Evolutionary conservation across 177 flowering plant species (phyloP), one percentile per base, ranked within the genome.

Genomic region (Telopea speciosissima): DNA sequence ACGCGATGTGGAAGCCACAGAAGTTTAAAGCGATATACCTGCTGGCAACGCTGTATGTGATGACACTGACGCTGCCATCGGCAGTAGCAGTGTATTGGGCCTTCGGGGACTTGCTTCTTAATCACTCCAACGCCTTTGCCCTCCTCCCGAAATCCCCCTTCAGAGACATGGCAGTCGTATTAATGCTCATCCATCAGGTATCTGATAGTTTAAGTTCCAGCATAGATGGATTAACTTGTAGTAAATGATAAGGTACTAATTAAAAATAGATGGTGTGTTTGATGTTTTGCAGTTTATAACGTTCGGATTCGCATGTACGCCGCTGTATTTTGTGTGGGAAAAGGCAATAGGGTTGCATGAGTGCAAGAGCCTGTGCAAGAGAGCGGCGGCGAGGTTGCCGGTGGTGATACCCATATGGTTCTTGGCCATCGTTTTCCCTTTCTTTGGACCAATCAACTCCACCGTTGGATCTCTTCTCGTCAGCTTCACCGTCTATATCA

Each of bases 1-100:
- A 95, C 68, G 99, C 99, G 9, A 95, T 95, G 99, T 95, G 97
- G 97, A 95, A 90, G 82, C 97, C 99, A 0, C 97, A 90, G 74
- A 95, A 90, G 79, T 95, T 95, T 83, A 95, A 94, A 83, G 89
- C 96, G 49, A 94, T 94, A 66, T 94, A 94, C 77, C 74, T 92
- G 58, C 44, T 85, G 65, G 99, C 97, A 0, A 94, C 99, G 0
- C 65, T 92, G 52, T 94, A 90, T 75, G 99, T 94, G 69, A 70
- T 94, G 75, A 92, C 99, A 40, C 84, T 92, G 81, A 94, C 99
- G 13, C 84, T 94, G 0, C 99, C 99, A 0, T 92, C 99, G 0
- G 97, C 97, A 2, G 60, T 83, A 23, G 87, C 99, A 17, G 93
- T 92, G 14, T 92, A 94, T 59, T 94, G 97, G 99, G 97, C 97